Conservation (phyloP, 208 protist genomes). For the Acanthamoeba castellanii region DNA sequence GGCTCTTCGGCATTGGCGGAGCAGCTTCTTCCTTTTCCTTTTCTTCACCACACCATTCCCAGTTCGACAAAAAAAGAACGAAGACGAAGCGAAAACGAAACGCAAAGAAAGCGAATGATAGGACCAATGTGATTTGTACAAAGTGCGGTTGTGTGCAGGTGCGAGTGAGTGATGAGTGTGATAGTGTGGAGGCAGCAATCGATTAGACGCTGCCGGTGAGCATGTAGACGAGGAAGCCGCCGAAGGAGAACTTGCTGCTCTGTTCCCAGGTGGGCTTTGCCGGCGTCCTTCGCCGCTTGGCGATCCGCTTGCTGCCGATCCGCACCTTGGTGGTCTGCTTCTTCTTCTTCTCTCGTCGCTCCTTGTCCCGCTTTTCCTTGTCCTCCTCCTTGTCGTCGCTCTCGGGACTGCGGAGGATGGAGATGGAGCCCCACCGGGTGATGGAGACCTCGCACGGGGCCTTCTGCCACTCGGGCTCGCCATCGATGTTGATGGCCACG, state of each 20-base stretch:
- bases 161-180: no score
- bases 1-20: no score
- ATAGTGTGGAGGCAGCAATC: no score
- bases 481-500: slow-evolving; percentile 50
- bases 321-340: not conserved
- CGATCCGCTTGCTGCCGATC: slow-evolving; percentile 22
- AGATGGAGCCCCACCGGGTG: slow-evolving; percentile 12
- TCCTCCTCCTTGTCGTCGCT: not conserved
- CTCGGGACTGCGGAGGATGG: not conserved
- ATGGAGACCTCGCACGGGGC: slow-evolving; percentile 33
- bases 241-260: slow-evolving; percentile 8
- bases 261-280: not conserved
- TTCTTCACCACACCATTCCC: no score
- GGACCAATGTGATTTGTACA: no score
- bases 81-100: no score
- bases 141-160: no score
- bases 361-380: not conserved
- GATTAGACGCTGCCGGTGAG: not conserved
- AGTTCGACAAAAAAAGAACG: no score
- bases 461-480: slow-evolving; percentile 26
- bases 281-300: not conserved
- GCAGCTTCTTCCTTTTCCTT: no score
- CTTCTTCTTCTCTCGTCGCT: not conserved
- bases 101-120: no score
- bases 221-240: slow-evolving; percentile 40